A percentile compares a stretch with the other conserved stretches of the same genome.
These are phyloP conservation scores for Xylaria curta DNA, from an alignment of 495 filamentous ascomycete species.

Conservation along the genomic window DNA sequence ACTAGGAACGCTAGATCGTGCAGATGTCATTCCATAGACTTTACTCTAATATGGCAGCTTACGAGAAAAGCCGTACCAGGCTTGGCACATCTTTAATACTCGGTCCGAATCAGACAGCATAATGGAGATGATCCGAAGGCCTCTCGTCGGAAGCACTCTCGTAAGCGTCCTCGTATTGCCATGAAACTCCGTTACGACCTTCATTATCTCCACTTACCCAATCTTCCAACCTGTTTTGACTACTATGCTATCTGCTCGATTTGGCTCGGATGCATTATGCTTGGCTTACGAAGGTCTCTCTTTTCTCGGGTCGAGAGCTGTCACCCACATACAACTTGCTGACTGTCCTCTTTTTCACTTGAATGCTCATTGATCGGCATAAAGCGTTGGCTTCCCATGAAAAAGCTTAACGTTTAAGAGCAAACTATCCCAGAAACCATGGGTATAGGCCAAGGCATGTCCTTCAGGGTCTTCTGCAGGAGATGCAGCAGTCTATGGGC, in stretches of 20 bases:
- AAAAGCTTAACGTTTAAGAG: background rate
- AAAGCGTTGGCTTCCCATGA: background rate
- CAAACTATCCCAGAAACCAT: slow-evolving; percentile 1
- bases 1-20: background rate
- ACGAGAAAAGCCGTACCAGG: slow-evolving; percentile 2
- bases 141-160: background rate
- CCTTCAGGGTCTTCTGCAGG: background rate
- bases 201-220: slow-evolving; percentile 2
- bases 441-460: slow-evolving; percentile 12
- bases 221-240: slow-evolving; percentile 1
- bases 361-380: background rate
- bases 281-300: background rate
- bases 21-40: slow-evolving; percentile 2
- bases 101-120: slow-evolving; percentile 24
- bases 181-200: slow-evolving; percentile 12
- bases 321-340: background rate
- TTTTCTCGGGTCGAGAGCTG: background rate
- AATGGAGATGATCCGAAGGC: background rate
- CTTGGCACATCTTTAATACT: slow-evolving; percentile 2
- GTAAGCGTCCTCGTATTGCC: slow-evolving; percentile 25
- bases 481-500: slow-evolving; percentile 1
- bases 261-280: slow-evolving; percentile 6
- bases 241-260: background rate
- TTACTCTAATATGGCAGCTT: slow-evolving; percentile 2
- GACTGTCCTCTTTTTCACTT: background rate